Conservation (phyloP, 306 rosid genomes). For the Castanopsis chinensis region DNA sequence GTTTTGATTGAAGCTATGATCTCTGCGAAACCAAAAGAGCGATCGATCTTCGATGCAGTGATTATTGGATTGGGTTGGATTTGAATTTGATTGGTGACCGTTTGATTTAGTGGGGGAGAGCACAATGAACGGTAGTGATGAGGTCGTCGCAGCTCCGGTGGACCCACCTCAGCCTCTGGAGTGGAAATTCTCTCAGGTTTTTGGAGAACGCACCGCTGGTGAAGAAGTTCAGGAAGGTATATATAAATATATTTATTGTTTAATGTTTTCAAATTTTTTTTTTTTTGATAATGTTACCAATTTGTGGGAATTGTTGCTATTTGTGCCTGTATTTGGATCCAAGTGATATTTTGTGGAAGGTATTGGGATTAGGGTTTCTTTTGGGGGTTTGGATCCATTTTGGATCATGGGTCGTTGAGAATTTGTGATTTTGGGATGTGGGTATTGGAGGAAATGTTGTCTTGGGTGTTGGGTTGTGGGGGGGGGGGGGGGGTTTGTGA, state of each 20-base stretch:
- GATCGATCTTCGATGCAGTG: conserved; percentile 76
- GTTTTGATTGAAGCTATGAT: conserved; percentile 56
- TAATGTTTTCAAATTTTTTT: too few species aligned
- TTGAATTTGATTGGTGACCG: conserved; percentile 31
- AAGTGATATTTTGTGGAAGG: conserved; percentile 31
- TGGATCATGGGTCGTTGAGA: conserved; percentile 42
- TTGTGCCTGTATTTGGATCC: conserved; percentile 59
- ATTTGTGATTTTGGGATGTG: conserved; percentile 15
- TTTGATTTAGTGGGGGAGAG: conserved; percentile 39
- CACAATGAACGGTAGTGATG: conserved; percentile 90
- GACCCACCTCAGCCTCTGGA: conserved; percentile 76
- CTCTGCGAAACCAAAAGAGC: conserved; percentile 49
- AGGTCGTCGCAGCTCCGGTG: conserved; percentile 73
- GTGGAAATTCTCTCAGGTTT: conserved; percentile 99
- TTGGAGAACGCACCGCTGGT: conserved; percentile 96
- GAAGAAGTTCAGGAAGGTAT: conserved; percentile 99
- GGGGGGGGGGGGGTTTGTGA: conserved; percentile 25
- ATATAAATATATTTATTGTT: background rate
- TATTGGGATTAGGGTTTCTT: conserved; percentile 62
- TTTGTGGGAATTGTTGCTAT: conserved; percentile 5
- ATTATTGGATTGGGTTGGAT: conserved; percentile 47
- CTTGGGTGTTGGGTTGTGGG: conserved; percentile 27
- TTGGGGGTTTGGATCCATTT: conserved; percentile 47
- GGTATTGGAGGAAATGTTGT: conserved; percentile 38
- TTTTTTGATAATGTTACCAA: background rate